These are phyloP conservation scores for Mycena latifolia DNA, from an alignment of 768 basidiomycete species.

Conservation along the genomic window DNA sequence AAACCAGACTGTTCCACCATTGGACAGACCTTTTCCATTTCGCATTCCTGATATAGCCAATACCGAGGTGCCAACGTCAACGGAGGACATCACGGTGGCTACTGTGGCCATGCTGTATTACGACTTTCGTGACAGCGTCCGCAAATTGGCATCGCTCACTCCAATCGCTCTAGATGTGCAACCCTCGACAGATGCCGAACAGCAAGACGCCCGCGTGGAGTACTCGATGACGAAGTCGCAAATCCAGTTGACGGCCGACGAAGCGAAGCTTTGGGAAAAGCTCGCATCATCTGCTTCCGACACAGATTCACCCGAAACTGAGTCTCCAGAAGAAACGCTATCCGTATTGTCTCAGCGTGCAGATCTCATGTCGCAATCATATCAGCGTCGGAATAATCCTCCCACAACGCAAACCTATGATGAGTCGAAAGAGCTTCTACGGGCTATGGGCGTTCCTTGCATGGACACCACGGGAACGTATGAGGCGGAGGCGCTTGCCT, in stretches of 20 bases:
- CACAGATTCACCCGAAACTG: slow-evolving; percentile 1
- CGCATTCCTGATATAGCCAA: not conserved
- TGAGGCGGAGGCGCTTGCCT: slow-evolving; percentile 91
- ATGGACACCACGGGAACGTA: slow-evolving; percentile 75
- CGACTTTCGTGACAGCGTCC: slow-evolving; percentile 61
- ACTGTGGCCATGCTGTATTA: slow-evolving; percentile 61
- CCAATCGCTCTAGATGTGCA: slow-evolving; percentile 28
- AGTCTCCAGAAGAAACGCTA: slow-evolving; percentile 21
- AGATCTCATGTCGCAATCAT: slow-evolving; percentile 70
- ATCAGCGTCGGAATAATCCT: slow-evolving; percentile 68
- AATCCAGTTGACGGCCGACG: slow-evolving; percentile 68
- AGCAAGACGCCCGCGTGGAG: slow-evolving; percentile 53
- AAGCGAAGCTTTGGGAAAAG: slow-evolving; percentile 70
- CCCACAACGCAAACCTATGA: slow-evolving; percentile 77
- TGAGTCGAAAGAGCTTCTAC: slow-evolving; percentile 76
- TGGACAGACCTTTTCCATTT: slow-evolving; percentile 29
- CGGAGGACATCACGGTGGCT: slow-evolving; percentile 27
- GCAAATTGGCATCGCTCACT: slow-evolving; percentile 56
- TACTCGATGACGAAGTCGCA: slow-evolving; percentile 74
- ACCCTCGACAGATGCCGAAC: slow-evolving; percentile 37
- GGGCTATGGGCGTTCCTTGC: slow-evolving; percentile 87
- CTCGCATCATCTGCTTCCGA: slow-evolving; percentile 43
- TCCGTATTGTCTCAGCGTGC: slow-evolving; percentile 38
- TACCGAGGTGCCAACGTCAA: not conserved
- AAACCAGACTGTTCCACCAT: slow-evolving; percentile 2